Evolutionary conservation across 257 asterid species (phyloP).

Genomic region (Petrea volubilis): DNA sequence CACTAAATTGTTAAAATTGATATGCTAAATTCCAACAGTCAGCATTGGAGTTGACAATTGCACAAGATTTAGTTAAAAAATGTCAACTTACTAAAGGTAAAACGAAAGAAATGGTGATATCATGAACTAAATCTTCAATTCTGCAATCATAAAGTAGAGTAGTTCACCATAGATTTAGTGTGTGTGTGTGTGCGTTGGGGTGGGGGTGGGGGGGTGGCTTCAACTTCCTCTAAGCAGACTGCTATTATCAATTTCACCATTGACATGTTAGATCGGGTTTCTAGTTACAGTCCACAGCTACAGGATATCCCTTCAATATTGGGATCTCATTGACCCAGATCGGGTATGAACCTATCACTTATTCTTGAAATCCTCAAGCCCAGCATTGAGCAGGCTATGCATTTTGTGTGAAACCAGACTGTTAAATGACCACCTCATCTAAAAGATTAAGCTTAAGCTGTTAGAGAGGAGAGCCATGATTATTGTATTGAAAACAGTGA

Average conservation of each 20-base stretch:
- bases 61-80: background rate
- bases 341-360: background rate
- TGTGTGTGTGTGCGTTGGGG: too few relatives aligned
- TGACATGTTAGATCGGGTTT: slow-evolving; percentile 6
- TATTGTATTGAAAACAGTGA: background rate
- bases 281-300: slow-evolving; percentile 14
- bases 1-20: background rate
- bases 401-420: slow-evolving; percentile 4
- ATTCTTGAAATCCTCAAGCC: background rate
- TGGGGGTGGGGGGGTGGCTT: too few relatives aligned
- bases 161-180: background rate
- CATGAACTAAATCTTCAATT: background rate
- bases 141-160: background rate
- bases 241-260: background rate
- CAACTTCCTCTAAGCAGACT: background rate
- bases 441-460: too few relatives aligned
- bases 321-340: slow-evolving; percentile 10
- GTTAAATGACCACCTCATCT: too few relatives aligned
- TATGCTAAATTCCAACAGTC: background rate
- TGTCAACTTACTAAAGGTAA: background rate
- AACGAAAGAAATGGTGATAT: background rate
- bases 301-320: slow-evolving; percentile 7
- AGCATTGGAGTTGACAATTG: background rate
- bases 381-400: slow-evolving; percentile 9
- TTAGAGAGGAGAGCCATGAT: background rate